Evolutionary conservation across 1,139 yeast species (phyloP), one percentile per base, ranked within the genome.

Genomic region (Kluyveromyces sp.): DNA sequence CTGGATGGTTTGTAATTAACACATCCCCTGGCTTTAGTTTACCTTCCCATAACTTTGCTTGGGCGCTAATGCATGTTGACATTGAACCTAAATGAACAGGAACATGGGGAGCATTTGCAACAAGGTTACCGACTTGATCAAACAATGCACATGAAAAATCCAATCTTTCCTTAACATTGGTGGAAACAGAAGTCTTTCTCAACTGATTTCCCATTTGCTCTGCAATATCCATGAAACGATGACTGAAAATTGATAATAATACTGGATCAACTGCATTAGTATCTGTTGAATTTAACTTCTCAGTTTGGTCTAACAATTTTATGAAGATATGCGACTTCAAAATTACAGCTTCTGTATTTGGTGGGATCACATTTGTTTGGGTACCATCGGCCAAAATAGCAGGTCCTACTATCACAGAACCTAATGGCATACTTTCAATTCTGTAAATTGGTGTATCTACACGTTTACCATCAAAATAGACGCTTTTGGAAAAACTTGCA

Each of bases 71-170:
- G n/a, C 90, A 88, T 45, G 84, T 81, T 1, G 90, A 82, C 95
- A 86, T 86, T 3, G 95, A 86, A 2, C 95, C 95, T 50, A 86
- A 68, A 61, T 86, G 95, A 39, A 85, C 90, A 0, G 95, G 95
- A 45, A 86, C 85, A 64, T 86, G 94, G 1, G 94, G 94, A 0
- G 95, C 95, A 66, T 84, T 85, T 4, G 94, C 94, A 26, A 84
- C 88, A 50, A 86, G 70, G 45, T 82, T 87, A 25, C 95, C 95
- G 45, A 79, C 76, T 1, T 77, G 71, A 54, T 83, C 88, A 60
- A 86, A 86, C 29, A 86, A 67, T 1, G 95, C 95, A 70, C 95
- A 86, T 7, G 94, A 83, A 60, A 85, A 86, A 61, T 86, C 95
- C 43, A 86, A 69, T 49, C 95, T 70, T 61, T 86, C 95, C 59